Evolutionary conservation across 2,329 filamentous ascomycete species (phyloP), one percentile per base, ranked within the genome.

Genomic region (Byssoonygena ceratinophila): DNA sequence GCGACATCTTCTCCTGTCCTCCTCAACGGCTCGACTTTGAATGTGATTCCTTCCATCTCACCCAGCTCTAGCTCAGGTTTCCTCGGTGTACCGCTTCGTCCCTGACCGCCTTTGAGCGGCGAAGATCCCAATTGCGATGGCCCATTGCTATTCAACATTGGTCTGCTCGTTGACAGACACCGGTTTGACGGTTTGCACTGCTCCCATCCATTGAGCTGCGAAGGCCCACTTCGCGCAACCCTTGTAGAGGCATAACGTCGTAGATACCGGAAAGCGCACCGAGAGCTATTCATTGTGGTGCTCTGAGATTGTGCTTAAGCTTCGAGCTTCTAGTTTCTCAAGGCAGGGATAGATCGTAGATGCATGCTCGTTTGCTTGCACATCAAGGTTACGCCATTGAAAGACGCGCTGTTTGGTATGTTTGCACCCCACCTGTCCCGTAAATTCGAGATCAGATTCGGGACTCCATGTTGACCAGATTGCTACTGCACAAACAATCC

Each of bases 1-100:
- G 80, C 77, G 44, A 79, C 74, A 71, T 92, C 86, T 71, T 98
- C 92, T 62, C 89, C 89, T 7, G 78, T 79, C 47, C 92, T 80
- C 56, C 85, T 81, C 59, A 97, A 71, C n/a, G 92, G 92, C 76
- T 94, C 87, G 63, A 97, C 83, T 67, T 81, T 85, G 73, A 97
- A 95, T 54, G 80, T 79, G 57, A 84, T 86, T 59, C 88, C 88
- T 67, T 94, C 82, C 64, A 96, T 81, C 75, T 96, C 88, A 64
- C 88, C 89, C 62, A 92, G 86, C 41, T 75, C 82, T 55, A 94
- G 77, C 60, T 95, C 87, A 40, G 37, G 52, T 41, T 50, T 56
- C 31, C 51, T 37, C 18, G 51, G 44, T 27, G 37, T 32, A 31
- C 45, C 46, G 37, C 46, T 49, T 45, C 23, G 39, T 27, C 14